These are phyloP conservation scores for Lecanosticta acicola DNA, from an alignment of 2,329 filamentous ascomycete species.

Conservation along the genomic window DNA sequence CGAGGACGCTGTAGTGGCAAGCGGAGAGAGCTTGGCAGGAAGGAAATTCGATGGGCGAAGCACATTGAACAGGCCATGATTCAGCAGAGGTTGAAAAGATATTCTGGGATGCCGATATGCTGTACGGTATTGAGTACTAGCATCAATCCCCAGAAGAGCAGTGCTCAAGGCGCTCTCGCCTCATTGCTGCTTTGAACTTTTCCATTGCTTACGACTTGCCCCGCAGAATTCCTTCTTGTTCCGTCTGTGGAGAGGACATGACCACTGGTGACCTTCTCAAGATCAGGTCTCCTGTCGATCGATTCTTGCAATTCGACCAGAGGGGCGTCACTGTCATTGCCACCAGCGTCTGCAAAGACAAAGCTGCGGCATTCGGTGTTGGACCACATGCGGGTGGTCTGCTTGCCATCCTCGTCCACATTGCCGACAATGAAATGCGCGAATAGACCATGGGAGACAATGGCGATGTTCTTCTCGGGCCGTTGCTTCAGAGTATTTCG, in stretches of 20 bases:
- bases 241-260: neutral
- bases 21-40: too few species aligned
- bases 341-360: constrained; percentile 10
- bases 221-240: neutral
- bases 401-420: constrained; percentile 13
- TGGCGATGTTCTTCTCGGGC: constrained; percentile 18
- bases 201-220: neutral
- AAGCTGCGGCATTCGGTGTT: constrained; percentile 21
- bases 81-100: too few species aligned
- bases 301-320: constrained; percentile 14
- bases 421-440: constrained; percentile 19
- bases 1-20: too few species aligned
- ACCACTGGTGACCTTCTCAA: constrained; percentile 5
- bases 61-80: too few species aligned
- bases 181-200: neutral
- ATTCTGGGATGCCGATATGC: too few species aligned
- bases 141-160: neutral
- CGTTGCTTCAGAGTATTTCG: constrained; percentile 9
- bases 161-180: neutral
- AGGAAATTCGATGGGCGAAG: too few species aligned
- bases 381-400: constrained; percentile 16
- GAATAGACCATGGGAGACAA: constrained; percentile 21
- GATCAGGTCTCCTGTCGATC: constrained; percentile 3
- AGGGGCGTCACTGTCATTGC: constrained; percentile 4
- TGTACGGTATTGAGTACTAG: too few species aligned